Conservation (phyloP, 768 basidiomycete genomes). For the Boletus barrowsii region DNA sequence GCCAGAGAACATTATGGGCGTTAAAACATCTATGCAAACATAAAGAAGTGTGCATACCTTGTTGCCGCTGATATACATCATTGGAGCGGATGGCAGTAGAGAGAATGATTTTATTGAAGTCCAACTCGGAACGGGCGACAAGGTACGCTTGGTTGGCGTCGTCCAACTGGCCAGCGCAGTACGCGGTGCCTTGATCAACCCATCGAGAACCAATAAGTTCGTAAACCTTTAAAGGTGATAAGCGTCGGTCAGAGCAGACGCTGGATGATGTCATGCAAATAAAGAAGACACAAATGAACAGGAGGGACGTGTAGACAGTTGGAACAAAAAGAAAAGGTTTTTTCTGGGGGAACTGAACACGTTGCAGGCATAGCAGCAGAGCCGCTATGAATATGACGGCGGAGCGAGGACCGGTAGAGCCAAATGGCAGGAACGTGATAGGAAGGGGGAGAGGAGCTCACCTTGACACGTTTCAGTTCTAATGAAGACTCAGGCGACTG, state of each 20-base stretch:
- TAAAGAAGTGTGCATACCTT: constrained; percentile 51
- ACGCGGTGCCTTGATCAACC: constrained; percentile 96
- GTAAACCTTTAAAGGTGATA: constrained; percentile 68
- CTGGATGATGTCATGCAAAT: constrained; percentile 33
- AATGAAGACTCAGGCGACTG: constrained; percentile 64
- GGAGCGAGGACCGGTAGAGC: constrained; percentile 16
- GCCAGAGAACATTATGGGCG: neutral
- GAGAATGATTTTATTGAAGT: constrained; percentile 69
- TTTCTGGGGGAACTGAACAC: constrained; percentile 14
- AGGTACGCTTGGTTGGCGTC: constrained; percentile 75
- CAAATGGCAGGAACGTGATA: constrained; percentile 13
- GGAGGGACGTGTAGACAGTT: constrained; percentile 12
- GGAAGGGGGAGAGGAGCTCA: constrained; percentile 35
- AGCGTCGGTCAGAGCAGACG: constrained; percentile 28
- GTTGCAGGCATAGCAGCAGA: constrained; percentile 25
- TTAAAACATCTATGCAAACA: neutral
- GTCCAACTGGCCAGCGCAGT: constrained; percentile 87
- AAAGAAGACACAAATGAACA: constrained; percentile 20
- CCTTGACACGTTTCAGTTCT: constrained; percentile 85
- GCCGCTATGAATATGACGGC: constrained; percentile 21
- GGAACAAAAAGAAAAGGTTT: constrained; percentile 15
- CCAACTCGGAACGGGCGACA: constrained; percentile 78
- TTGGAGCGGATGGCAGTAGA: constrained; percentile 77
- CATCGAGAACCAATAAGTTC: constrained; percentile 88
- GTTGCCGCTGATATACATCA: constrained; percentile 85